Evolutionary conservation across 2,329 filamentous ascomycete species (phyloP).

Genomic region (Ophiostoma novo-ulmi): DNA sequence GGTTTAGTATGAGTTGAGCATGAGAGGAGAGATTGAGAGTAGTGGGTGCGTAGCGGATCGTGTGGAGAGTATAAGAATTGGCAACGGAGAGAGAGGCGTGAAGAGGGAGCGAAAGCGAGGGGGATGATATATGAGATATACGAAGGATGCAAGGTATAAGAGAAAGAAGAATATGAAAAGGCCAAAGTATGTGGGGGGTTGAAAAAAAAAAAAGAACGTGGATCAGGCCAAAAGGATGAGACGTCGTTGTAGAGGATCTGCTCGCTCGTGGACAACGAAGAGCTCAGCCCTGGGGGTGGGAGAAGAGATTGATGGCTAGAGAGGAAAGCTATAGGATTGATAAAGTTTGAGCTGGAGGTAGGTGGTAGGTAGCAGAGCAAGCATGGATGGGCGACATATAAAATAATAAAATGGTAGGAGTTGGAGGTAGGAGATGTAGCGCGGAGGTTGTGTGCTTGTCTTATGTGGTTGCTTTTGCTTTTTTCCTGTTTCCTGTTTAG

Average conservation of each 20-base stretch:
- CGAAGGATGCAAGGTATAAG: background rate
- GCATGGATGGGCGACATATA: background rate
- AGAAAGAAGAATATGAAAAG: background rate
- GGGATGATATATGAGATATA: background rate
- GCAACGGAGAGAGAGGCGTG: background rate
- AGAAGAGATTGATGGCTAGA: background rate
- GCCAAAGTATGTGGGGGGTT: background rate
- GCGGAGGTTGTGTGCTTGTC: constrained; percentile 6
- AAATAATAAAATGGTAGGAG: background rate
- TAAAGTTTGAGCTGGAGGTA: background rate
- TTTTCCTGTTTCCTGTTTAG: constrained; percentile 13
- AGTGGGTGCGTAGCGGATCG: constrained; percentile 4
- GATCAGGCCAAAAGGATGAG: background rate
- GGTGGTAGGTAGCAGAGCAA: background rate
- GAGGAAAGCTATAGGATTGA: background rate
- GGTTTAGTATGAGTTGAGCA: background rate
- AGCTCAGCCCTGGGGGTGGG: constrained; percentile 2
- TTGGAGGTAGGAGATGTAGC: background rate
- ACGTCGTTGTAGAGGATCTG: background rate
- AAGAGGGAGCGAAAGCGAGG: background rate
- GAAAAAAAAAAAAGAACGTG: background rate
- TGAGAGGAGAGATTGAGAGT: background rate
- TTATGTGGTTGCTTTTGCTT: background rate
- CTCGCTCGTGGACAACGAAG: background rate
- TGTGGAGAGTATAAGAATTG: constrained; percentile 2